A percentile compares a stretch with the other conserved stretches of the same genome.
Conservation (phyloP, 1,139 yeast genomes). For the Hyphopichia buzzinii region DNA sequence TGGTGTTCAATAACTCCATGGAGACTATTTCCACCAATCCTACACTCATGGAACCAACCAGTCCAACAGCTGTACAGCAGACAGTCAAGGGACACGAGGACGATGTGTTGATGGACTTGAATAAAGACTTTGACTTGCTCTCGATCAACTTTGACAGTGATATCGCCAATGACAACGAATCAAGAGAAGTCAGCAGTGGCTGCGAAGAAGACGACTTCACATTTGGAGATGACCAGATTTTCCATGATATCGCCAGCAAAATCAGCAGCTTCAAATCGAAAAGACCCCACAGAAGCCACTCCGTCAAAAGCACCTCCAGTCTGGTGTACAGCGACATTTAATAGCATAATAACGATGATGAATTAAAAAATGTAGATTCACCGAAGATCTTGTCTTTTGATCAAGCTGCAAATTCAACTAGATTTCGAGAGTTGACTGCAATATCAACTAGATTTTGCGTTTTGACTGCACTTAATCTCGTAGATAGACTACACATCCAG, state of each 20-base stretch:
- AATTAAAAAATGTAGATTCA: too few species aligned
- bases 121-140: constrained; percentile 7
- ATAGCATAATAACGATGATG: too few species aligned
- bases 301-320: background rate
- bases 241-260: background rate
- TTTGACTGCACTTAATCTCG: too few species aligned
- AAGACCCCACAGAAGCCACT: background rate
- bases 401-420: too few species aligned
- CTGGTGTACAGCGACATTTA: constrained; percentile 1
- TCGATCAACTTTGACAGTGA: constrained; percentile 4
- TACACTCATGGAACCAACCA: constrained; percentile 10
- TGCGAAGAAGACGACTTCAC: background rate
- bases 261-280: background rate
- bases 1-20: constrained; percentile 18
- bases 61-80: background rate
- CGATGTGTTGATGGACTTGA: constrained; percentile 1
- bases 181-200: constrained; percentile 1
- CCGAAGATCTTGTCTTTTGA: too few species aligned
- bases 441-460: too few species aligned
- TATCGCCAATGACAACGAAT: constrained; percentile 2
- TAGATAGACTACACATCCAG: too few species aligned
- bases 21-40: constrained; percentile 20
- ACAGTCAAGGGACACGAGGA: background rate
- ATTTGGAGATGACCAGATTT: constrained; percentile 1
- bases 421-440: too few species aligned